A percentile compares a stretch with the other conserved stretches of the same genome.
phyloP scores from a whole-genome alignment of 495 filamentous ascomycete species.

The Clohesyomyces aquaticus region DNA sequence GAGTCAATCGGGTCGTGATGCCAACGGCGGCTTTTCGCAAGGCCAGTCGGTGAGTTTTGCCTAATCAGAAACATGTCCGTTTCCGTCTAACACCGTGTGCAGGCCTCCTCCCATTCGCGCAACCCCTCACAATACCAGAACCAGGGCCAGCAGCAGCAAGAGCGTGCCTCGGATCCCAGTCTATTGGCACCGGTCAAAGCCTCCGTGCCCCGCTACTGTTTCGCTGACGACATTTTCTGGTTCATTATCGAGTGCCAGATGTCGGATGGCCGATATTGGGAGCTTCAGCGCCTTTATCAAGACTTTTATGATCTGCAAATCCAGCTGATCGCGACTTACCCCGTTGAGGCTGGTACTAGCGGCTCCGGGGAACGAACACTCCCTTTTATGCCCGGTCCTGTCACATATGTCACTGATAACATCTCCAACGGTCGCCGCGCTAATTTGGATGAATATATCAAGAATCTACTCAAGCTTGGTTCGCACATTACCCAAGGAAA shows the following conservation, averaged over 20 bases:
- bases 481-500: constrained; percentile 79
- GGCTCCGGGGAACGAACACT: constrained; percentile 75
- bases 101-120: constrained; percentile 33
- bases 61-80: constrained; percentile 32
- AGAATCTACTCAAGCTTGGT: constrained; percentile 81
- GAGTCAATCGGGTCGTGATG: constrained; percentile 46
- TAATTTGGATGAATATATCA: constrained; percentile 92
- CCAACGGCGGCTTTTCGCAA: constrained; percentile 46
- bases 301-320: constrained; percentile 99
- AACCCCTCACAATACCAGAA: constrained; percentile 52
- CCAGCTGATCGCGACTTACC: constrained; percentile 88
- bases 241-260: constrained; percentile 92
- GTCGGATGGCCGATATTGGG: constrained; percentile 91
- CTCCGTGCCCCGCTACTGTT: constrained; percentile 89
- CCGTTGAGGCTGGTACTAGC: constrained; percentile 85
- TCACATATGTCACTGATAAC: constrained; percentile 95
- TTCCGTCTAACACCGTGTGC: constrained; percentile 43
- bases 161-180: constrained; percentile 35
- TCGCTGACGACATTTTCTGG: constrained; percentile 98
- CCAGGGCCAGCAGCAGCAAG: constrained; percentile 41
- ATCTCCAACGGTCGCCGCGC: constrained; percentile 91
- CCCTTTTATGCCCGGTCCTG: constrained; percentile 98
- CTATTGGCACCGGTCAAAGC: constrained; percentile 67
- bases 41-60: constrained; percentile 48
- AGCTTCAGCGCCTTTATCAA: constrained; percentile 89